Evolutionary conservation across 2,329 filamentous ascomycete species (phyloP), one percentile per base, ranked within the genome.

Genomic region (Huntiella decipiens): DNA sequence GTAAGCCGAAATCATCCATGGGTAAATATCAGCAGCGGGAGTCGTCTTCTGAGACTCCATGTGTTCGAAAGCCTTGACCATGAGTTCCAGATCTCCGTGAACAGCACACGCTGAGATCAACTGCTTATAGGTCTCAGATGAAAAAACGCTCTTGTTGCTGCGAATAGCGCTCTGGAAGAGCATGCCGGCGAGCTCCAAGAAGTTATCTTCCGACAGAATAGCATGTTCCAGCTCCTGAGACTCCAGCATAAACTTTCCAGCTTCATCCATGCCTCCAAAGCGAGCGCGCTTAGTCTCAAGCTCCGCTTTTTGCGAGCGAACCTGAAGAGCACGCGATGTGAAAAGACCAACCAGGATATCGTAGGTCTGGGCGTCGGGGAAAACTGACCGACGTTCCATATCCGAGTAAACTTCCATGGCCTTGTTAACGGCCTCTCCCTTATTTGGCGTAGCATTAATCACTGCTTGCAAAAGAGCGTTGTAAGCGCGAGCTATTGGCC

Each of bases 351-450:
- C 82, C 13, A 98, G 68, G 32, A 86, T 86, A 57, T 85, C 77
- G 63, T 93, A 96, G 0, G 88, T 96, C 48, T 82, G 74, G 45
- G 78, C 77, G 58, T 95, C 80, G 5, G 88, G 87, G 15, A 73
- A 65, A 17, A 96, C 79, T 54, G 79, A 80, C 52, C 87, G 81
- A 53, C 80, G 77, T 54, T 94, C 76, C 91, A 98, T 96, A 59
- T 96, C 87, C 12, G 86, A 81, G 61, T 96, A 98, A 44, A 98
- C 82, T 64, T 94, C 87, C 44, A 96, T 71, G 4, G 85, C 86
- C 65, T 93, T 93, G 51, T 85, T 80, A 11, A 93, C 83, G 44
- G 91, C 77, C 63, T 92, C 82, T 45, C 81, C 80, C 61, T 79
- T 82, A 60, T 83, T 79, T 17, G 70, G 68, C 5, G 87, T 83